phyloP scores from a whole-genome alignment of 768 basidiomycete genomes.

The Postia placenta region DNA sequence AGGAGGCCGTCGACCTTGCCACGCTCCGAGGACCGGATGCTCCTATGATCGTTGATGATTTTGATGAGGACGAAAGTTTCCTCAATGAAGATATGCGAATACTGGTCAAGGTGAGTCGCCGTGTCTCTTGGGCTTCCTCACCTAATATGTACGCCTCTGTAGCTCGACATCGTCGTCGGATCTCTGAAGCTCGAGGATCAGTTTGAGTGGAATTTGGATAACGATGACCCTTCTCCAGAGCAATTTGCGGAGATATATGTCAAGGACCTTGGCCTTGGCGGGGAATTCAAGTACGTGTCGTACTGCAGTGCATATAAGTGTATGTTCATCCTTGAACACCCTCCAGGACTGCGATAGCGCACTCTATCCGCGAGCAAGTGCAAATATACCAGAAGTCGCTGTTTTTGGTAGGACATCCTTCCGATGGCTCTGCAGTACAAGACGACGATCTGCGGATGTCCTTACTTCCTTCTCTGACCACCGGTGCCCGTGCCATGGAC shows the following conservation, averaged over 20 bases:
- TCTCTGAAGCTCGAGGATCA: constrained; percentile 91
- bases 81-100: constrained; percentile 87
- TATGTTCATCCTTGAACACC: background rate
- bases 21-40: constrained; percentile 13
- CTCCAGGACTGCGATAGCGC: constrained; percentile 87
- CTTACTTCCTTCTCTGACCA: constrained; percentile 76
- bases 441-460: constrained; percentile 91
- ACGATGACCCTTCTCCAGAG: constrained; percentile 76
- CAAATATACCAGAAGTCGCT: constrained; percentile 89
- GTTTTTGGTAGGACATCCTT: constrained; percentile 82
- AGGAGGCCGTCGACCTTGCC: constrained; percentile 11
- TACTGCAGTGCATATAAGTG: background rate
- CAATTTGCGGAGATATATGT: constrained; percentile 86
- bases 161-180: constrained; percentile 96
- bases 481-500: constrained; percentile 67
- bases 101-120: constrained; percentile 69
- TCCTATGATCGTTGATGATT: constrained; percentile 51
- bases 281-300: constrained; percentile 80
- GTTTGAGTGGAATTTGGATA: constrained; percentile 96
- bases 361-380: constrained; percentile 93
- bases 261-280: constrained; percentile 80
- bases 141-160: constrained; percentile 1
- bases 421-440: constrained; percentile 68
- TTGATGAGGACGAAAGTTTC: constrained; percentile 57
- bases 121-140: background rate